Conservation (phyloP, 768 basidiomycete genomes). For the Trametes coccinea region DNA sequence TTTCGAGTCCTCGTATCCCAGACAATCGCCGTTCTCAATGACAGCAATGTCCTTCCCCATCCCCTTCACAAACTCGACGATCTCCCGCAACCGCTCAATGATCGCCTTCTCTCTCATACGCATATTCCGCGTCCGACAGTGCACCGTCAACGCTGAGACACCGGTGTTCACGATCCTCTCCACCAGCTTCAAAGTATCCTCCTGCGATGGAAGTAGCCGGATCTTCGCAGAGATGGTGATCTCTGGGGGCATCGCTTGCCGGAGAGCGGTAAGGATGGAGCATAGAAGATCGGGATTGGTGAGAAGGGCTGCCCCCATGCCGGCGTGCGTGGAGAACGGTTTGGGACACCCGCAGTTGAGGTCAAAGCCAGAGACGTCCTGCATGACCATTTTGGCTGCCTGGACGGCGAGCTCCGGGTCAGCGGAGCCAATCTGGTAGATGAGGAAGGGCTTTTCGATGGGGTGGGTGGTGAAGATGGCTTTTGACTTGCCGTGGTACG, state of each 20-base stretch:
- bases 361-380: constrained; percentile 92
- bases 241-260: constrained; percentile 68
- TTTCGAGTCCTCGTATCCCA: constrained; percentile 74
- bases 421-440: constrained; percentile 94
- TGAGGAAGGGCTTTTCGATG: constrained; percentile 89
- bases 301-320: constrained; percentile 96
- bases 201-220: constrained; percentile 79
- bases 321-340: constrained; percentile 89
- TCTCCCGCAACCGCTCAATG: constrained; percentile 75
- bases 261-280: constrained; percentile 79
- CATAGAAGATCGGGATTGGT: constrained; percentile 90
- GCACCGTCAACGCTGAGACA: constrained; percentile 86
- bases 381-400: constrained; percentile 82
- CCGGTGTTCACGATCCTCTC: constrained; percentile 86
- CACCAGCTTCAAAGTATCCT: constrained; percentile 88
- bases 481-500: constrained; percentile 80
- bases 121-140: constrained; percentile 94
- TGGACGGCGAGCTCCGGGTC: constrained; percentile 89
- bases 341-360: constrained; percentile 98
- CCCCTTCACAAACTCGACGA: constrained; percentile 80
- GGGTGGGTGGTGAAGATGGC: constrained; percentile 93
- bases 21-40: constrained; percentile 92
- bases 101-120: constrained; percentile 77
- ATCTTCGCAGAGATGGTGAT: constrained; percentile 96
- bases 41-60: constrained; percentile 82